Evolutionary conservation across 164 flowering plant genomes (phyloP), one percentile per base, ranked within the genome.

Genomic region (Akebia trifoliata): DNA sequence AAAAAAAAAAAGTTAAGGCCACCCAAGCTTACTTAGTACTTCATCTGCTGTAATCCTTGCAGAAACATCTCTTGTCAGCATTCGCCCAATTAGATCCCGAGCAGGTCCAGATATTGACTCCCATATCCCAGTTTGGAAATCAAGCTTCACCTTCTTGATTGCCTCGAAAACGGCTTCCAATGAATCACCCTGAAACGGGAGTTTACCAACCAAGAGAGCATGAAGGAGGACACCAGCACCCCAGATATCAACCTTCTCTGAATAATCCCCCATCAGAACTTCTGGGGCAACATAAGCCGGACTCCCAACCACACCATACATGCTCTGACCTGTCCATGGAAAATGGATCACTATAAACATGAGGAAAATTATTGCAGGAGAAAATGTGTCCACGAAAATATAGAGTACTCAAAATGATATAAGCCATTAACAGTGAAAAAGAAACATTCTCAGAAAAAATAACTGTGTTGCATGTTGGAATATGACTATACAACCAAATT

Each of bases 221-320:
- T 93, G 86, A 22, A 93, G 76, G 44, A 93, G 93, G 14, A 93
- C 88, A 55, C 99, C 99, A 49, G 95, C 97, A 81, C 96, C 76
- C 97, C 99, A 93, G 11, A 90, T 81, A 70, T 93, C 99, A 49
- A 82, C 96, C 72, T 90, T 93, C 78, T 87, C 95, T 1, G 89
- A 74, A 65, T 93, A 93, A 55, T 86, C 70, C 12, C 97, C 99
- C 6, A 48, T 42, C 56, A 93, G 63, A 67, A 93, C 97, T 69
- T 93, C 99, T 4, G 99, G 99, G 14, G 97, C 99, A 60, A 93
- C 89, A 74, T 93, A 93, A 29, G 95, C 96, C 6, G 97, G 96
- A 66, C 99, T 93, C 56, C 99, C 99, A 51, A 84, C 99, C 62
- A 90, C 68, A 59, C 99, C 99, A 64, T 74, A 74, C 72, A 93